Evolutionary conservation across 805 yeast species (phyloP).

Genomic region (Jamesozyma piceae): DNA sequence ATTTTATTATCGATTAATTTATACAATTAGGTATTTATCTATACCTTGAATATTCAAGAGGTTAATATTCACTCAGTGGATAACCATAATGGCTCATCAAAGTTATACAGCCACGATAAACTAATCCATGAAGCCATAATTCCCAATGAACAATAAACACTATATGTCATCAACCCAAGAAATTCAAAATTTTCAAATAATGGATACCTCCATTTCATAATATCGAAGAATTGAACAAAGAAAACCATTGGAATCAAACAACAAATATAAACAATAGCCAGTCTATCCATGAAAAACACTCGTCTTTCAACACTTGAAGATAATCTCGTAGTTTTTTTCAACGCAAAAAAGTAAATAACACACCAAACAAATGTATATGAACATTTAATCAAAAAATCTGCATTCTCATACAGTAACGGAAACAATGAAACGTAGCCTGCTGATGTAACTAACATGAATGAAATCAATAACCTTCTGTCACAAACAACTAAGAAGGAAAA

Average conservation of each 20-base stretch:
- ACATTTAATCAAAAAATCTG: conserved; percentile 70
- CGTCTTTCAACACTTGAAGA: conserved; percentile 35
- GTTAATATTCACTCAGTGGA: neutral
- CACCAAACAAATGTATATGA: conserved; percentile 80
- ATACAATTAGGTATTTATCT: too few relatives aligned
- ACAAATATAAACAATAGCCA: conserved; percentile 55
- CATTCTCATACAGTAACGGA: conserved; percentile 74
- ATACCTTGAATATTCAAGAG: too few relatives aligned
- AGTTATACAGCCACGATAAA: conserved; percentile 78
- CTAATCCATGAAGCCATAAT: conserved; percentile 82
- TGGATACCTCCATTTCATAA: conserved; percentile 46
- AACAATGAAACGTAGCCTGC: conserved; percentile 83
- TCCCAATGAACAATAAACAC: conserved; percentile 82
- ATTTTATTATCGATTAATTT: neutral
- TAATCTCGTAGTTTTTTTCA: conserved; percentile 54
- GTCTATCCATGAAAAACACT: conserved; percentile 61
- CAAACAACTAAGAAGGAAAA: conserved; percentile 64
- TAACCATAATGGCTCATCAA: conserved; percentile 64
- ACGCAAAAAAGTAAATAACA: conserved; percentile 60
- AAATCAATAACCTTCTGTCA: conserved; percentile 61
- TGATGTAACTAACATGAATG: conserved; percentile 62
- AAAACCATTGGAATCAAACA: conserved; percentile 60
- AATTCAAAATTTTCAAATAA: conserved; percentile 58
- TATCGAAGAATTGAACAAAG: conserved; percentile 38
- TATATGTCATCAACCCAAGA: conserved; percentile 67